Percentiles rank a stretch among this genome's conserved stretches.
These are phyloP conservation scores for Discostella stelligera DNA, from an alignment of 352 stramenopile species.

Conservation along the genomic window DNA sequence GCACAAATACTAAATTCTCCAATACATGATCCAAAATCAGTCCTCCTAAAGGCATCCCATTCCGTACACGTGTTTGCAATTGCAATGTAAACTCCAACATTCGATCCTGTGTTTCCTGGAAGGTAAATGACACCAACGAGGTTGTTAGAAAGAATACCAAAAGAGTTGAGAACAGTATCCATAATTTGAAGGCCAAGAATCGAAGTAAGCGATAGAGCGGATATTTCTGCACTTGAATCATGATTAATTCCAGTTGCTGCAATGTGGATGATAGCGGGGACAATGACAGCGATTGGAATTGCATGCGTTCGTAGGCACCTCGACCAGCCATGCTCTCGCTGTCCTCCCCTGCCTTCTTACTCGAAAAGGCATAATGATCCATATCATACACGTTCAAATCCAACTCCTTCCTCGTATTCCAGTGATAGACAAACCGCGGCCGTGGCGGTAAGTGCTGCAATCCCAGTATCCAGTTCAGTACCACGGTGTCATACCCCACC, in stretches of 20 bases:
- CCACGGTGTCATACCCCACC: slow-evolving; percentile 89
- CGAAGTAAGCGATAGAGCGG: slow-evolving; percentile 35
- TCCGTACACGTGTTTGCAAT: slow-evolving; percentile 85
- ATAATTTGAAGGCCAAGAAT: slow-evolving; percentile 86
- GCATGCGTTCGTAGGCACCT: slow-evolving; percentile 2
- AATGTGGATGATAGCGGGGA: not conserved
- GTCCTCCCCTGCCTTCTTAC: slow-evolving; percentile 1
- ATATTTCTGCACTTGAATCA: slow-evolving; percentile 20
- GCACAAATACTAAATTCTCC: slow-evolving; percentile 91
- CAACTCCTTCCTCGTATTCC: slow-evolving; percentile 37
- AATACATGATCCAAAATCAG: slow-evolving; percentile 88
- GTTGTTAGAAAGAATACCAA: slow-evolving; percentile 93
- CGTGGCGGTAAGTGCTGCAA: slow-evolving; percentile 21
- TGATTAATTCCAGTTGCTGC: slow-evolving; percentile 3
- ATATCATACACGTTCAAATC: slow-evolving; percentile 52
- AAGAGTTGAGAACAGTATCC: slow-evolving; percentile 87
- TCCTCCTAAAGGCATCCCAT: slow-evolving; percentile 81
- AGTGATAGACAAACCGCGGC: slow-evolving; percentile 40
- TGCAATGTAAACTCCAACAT: slow-evolving; percentile 91
- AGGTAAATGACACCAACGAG: slow-evolving; percentile 89
- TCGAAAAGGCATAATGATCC: slow-evolving; percentile 47
- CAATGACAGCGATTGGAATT: slow-evolving; percentile 1
- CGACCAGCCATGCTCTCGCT: not conserved
- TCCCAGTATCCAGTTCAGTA: slow-evolving; percentile 89
- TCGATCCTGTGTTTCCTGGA: slow-evolving; percentile 90